Percentiles rank a stretch among this genome's conserved stretches.
These are phyloP conservation scores for Penicillium daleae DNA, from an alignment of 495 filamentous ascomycete species.

Conservation along the genomic window DNA sequence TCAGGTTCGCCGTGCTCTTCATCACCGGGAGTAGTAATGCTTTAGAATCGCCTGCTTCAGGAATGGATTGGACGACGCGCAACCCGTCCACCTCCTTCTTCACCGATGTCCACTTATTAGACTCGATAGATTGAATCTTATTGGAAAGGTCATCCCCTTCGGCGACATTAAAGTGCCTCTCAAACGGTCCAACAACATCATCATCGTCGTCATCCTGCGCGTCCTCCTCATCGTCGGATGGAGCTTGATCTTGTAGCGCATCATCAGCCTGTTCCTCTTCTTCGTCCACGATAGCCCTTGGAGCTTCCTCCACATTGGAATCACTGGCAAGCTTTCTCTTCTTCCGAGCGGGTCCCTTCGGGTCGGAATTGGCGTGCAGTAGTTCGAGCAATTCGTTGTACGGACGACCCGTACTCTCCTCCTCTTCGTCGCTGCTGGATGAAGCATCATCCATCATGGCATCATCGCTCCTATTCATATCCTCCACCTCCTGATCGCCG, in stretches of 20 bases:
- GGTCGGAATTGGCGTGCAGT: constrained; percentile 52
- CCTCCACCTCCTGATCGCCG: constrained; percentile 27
- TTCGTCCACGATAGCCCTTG: constrained; percentile 24
- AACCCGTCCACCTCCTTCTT: constrained; percentile 54
- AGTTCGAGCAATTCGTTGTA: constrained; percentile 71
- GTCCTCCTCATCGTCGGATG: constrained; percentile 50
- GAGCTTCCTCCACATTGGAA: constrained; percentile 18
- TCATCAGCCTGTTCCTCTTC: constrained; percentile 35
- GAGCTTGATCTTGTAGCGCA: constrained; percentile 40
- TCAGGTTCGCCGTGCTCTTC: constrained; percentile 42
- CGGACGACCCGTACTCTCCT: constrained; percentile 47
- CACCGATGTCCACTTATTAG: constrained; percentile 59
- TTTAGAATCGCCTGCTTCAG: constrained; percentile 33
- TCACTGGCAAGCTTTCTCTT: constrained; percentile 64
- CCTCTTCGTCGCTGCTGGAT: constrained; percentile 50
- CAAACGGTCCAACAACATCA: constrained; percentile 70
- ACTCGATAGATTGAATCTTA: constrained; percentile 54
- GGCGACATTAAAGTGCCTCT: constrained; percentile 71
- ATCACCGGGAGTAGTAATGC: constrained; percentile 37
- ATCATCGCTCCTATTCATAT: constrained; percentile 30
- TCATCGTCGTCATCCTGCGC: constrained; percentile 34
- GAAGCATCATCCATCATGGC: constrained; percentile 38
- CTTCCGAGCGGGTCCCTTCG: constrained; percentile 63
- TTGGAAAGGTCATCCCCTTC: constrained; percentile 58
- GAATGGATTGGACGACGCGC: constrained; percentile 45